A percentile compares a stretch with the other conserved stretches of the same genome.
Conservation (phyloP, 345 rosid genomes). For the Physaria fendleri region DNA sequence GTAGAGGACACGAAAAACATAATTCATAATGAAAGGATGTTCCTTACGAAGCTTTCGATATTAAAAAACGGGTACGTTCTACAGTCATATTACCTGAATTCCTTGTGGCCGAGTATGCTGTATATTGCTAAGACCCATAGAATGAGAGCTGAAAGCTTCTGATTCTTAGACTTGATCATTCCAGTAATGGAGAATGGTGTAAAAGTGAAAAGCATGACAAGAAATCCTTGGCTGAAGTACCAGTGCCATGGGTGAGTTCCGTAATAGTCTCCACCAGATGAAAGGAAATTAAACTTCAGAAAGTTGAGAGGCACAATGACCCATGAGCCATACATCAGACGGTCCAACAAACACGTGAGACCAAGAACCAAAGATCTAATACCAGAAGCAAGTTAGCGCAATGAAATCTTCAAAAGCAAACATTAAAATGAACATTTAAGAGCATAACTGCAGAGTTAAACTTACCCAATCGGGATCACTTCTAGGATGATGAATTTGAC, state of each 20-base stretch:
- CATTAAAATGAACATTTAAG: not conserved
- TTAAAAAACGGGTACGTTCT: not conserved
- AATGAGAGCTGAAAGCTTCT: slow-evolving; percentile 74
- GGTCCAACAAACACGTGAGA: slow-evolving; percentile 55
- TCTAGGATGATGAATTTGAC: slow-evolving; percentile 56
- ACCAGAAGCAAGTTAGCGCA: slow-evolving; percentile 11
- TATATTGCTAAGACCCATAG: slow-evolving; percentile 71
- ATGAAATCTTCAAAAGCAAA: not conserved
- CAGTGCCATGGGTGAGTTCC: slow-evolving; percentile 99
- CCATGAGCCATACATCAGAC: slow-evolving; percentile 80
- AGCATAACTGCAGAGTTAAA: slow-evolving; percentile 10
- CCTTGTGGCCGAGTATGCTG: slow-evolving; percentile 86
- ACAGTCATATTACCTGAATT: slow-evolving; percentile 54
- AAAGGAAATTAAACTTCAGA: slow-evolving; percentile 88
- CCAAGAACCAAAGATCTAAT: slow-evolving; percentile 69
- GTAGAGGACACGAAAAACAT: slow-evolving; percentile 27
- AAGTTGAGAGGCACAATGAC: slow-evolving; percentile 82
- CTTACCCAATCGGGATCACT: slow-evolving; percentile 77
- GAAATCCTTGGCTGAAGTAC: slow-evolving; percentile 93
- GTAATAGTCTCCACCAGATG: slow-evolving; percentile 89
- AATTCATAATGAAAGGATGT: slow-evolving; percentile 14
- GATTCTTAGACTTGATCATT: slow-evolving; percentile 46
- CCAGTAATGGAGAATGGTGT: slow-evolving; percentile 63
- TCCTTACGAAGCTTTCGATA: not conserved
- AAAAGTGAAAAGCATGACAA: slow-evolving; percentile 81